Evolutionary conservation across 176 grass and related monocot genomes (phyloP).

Genomic region (Raddia guianensis): DNA sequence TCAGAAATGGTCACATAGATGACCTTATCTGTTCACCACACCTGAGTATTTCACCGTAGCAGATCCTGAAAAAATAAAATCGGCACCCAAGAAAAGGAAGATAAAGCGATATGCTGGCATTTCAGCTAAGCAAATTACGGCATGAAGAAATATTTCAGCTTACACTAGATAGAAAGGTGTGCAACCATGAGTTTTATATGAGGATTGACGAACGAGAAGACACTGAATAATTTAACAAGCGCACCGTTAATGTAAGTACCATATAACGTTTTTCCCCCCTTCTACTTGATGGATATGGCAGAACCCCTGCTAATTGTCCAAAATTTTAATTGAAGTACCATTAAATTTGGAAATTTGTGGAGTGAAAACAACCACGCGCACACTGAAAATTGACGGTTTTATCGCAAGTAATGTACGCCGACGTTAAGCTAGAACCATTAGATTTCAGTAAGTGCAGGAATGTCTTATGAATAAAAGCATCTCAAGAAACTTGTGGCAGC

Average conservation of each 20-base stretch:
- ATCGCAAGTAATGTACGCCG: not conserved
- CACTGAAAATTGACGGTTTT: not conserved
- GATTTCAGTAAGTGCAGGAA: not conserved
- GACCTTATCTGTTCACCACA: not conserved
- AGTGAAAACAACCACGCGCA: not conserved
- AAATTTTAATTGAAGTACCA: no score
- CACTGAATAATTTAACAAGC: slow-evolving; percentile 17
- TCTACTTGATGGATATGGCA: no score
- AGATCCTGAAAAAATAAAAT: not conserved
- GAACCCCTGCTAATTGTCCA: no score
- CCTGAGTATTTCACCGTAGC: not conserved
- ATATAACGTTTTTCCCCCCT: not conserved
- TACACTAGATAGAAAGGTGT: not conserved
- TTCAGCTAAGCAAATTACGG: not conserved
- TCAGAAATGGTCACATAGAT: not conserved
- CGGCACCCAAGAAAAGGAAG: not conserved
- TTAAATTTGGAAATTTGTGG: not conserved
- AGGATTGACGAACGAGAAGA: not conserved
- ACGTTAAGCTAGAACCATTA: not conserved
- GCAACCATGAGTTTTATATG: not conserved
- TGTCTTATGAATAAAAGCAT: slow-evolving; percentile 29
- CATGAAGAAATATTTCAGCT: slow-evolving; percentile 16
- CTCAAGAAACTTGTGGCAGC: slow-evolving; percentile 37
- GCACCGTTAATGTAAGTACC: not conserved
- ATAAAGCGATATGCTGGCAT: not conserved